Percentiles rank a stretch among this genome's conserved stretches.
Conservation (phyloP, 441 rosid species). For the Eutrema salsugineum region DNA sequence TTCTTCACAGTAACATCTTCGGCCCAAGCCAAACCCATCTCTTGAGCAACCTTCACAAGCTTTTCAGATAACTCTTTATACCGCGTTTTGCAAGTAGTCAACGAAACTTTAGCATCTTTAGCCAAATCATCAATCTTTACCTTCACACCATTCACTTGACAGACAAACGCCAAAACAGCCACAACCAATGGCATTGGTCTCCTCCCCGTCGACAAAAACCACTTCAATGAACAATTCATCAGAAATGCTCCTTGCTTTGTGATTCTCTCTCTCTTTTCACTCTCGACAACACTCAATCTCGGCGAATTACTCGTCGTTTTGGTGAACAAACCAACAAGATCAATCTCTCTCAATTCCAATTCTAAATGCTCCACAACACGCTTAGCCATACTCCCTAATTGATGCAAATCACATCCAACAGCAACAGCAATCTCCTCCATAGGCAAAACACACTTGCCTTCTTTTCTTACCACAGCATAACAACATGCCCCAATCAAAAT, state of each 20-base stretch:
- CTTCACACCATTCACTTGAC: constrained; percentile 54
- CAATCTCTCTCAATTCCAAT: constrained; percentile 50
- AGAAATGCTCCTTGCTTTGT: constrained; percentile 67
- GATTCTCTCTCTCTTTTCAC: constrained; percentile 43
- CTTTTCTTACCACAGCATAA: constrained; percentile 48
- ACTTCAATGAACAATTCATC: constrained; percentile 70
- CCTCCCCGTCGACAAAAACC: constrained; percentile 80
- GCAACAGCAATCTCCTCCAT: constrained; percentile 45
- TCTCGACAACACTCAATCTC: constrained; percentile 33
- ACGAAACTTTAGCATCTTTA: constrained; percentile 32
- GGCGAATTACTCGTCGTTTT: constrained; percentile 37
- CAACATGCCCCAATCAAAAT: constrained; percentile 71
- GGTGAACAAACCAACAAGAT: constrained; percentile 52
- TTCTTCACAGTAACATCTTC: constrained; percentile 71
- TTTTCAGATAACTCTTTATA: constrained; percentile 62
- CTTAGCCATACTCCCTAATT: constrained; percentile 64
- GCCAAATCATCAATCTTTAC: constrained; percentile 59
- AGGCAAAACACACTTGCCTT: constrained; percentile 44
- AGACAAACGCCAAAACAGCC: constrained; percentile 67
- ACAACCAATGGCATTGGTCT: constrained; percentile 72
- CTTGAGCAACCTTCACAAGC: constrained; percentile 68
- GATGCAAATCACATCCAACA: constrained; percentile 54
- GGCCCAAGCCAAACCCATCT: constrained; percentile 74
- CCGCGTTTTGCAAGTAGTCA: constrained; percentile 46
- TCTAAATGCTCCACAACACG: constrained; percentile 59